These are phyloP conservation scores for Hyphopichia buzzinii DNA, from an alignment of 1,139 yeast species.

Conservation along the genomic window DNA sequence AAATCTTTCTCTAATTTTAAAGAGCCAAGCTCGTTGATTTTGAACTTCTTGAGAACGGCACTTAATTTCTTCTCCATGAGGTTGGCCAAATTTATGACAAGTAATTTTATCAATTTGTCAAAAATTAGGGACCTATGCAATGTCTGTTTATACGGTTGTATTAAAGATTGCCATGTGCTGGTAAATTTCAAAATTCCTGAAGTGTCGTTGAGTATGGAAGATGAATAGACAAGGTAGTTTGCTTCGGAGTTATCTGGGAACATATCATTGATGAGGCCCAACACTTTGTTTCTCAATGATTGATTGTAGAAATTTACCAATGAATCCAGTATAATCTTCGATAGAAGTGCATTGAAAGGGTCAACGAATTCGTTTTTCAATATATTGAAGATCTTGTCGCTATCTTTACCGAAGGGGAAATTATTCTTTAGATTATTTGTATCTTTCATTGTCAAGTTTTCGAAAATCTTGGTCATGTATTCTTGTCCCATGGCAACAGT, in stretches of 20 bases:
- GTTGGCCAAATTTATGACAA: constrained; percentile 52
- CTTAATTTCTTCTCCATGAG: constrained; percentile 68
- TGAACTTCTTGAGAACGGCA: constrained; percentile 53
- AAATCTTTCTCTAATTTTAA: constrained; percentile 82
- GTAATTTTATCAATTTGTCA: constrained; percentile 46
- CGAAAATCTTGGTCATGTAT: constrained; percentile 50
- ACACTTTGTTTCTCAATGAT: constrained; percentile 50
- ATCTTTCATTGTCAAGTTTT: constrained; percentile 28
- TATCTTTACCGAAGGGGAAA: constrained; percentile 59
- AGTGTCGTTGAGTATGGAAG: constrained; percentile 30
- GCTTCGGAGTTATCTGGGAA: constrained; percentile 52
- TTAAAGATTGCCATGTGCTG: constrained; percentile 60
- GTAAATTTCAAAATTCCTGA: constrained; percentile 45
- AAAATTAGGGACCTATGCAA: constrained; percentile 50
- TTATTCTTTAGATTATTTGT: constrained; percentile 31
- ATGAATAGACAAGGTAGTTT: constrained; percentile 32
- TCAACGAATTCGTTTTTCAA: constrained; percentile 35
- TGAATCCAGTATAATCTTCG: constrained; percentile 51
- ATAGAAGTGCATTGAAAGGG: constrained; percentile 41
- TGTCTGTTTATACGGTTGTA: constrained; percentile 62
- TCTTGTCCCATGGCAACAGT: constrained; percentile 58
- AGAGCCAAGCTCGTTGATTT: constrained; percentile 79
- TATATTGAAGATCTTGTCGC: constrained; percentile 38
- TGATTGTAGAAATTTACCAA: constrained; percentile 58
- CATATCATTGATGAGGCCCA: constrained; percentile 49